phyloP scores from a whole-genome alignment of 2,329 filamentous ascomycete species.

The Apiospora pterosperma region DNA sequence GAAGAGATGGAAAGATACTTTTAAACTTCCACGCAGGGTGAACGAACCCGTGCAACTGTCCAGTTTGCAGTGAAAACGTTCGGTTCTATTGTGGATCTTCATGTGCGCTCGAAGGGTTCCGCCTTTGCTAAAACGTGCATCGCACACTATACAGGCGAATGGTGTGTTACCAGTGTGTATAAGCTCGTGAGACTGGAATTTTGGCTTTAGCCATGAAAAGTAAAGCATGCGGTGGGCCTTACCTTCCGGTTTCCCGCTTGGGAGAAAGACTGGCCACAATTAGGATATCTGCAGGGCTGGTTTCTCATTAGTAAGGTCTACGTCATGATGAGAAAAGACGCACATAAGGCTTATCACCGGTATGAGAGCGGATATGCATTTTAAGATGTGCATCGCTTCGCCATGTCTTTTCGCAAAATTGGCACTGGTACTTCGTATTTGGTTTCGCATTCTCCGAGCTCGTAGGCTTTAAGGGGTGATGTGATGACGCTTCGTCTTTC shows the following conservation, averaged over 20 bases:
- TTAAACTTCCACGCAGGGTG: background rate
- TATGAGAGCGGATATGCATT: background rate
- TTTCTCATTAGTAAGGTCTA: background rate
- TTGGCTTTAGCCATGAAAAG: background rate
- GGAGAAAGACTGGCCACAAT: background rate
- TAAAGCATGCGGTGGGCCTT: background rate
- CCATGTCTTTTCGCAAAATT: background rate
- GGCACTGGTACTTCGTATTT: background rate
- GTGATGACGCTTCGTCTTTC: background rate
- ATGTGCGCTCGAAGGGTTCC: background rate
- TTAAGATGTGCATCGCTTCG: background rate
- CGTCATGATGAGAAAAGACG: background rate
- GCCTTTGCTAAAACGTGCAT: background rate
- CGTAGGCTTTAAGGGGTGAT: background rate
- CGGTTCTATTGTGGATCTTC: background rate
- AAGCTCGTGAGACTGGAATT: background rate
- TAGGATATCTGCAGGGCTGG: background rate
- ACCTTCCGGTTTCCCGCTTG: background rate
- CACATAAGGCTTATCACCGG: background rate
- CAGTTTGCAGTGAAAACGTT: background rate
- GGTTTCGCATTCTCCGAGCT: background rate
- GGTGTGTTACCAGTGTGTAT: background rate
- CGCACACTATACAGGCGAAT: background rate
- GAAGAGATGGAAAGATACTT: background rate
- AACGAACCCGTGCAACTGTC: background rate